Conservation (phyloP, 345 rosid genomes). For the Salix exigua region DNA sequence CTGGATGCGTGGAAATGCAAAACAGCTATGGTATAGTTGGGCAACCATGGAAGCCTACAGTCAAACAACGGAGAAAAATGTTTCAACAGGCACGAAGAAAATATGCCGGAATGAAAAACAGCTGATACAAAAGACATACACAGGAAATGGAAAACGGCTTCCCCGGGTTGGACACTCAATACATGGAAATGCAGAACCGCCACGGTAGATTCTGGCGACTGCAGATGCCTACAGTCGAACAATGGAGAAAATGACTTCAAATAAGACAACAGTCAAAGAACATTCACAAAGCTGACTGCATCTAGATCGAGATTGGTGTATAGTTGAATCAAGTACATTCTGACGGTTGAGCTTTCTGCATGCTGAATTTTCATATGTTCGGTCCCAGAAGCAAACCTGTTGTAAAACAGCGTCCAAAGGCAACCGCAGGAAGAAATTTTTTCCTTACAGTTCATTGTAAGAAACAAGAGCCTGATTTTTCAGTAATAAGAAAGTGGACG, state of each 20-base stretch:
- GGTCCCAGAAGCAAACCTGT: conserved; percentile 2
- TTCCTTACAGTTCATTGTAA: not conserved
- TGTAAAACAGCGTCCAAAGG: conserved; percentile 11
- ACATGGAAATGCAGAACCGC: too few relatives aligned
- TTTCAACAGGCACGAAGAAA: not conserved
- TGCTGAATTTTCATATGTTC: not conserved
- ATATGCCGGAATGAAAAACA: too few relatives aligned
- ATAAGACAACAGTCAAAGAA: not conserved
- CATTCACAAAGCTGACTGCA: not conserved
- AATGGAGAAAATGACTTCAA: not conserved
- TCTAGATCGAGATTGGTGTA: not conserved
- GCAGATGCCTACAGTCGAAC: too few relatives aligned
- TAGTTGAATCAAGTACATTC: not conserved
- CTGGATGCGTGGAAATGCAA: not conserved
- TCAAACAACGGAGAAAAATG: not conserved
- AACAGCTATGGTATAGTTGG: conserved; percentile 3
- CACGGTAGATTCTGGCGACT: too few relatives aligned
- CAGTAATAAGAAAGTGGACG: conserved; percentile 8
- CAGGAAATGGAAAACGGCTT: too few relatives aligned
- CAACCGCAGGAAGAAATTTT: not conserved
- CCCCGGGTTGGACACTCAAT: too few relatives aligned
- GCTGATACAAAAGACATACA: too few relatives aligned
- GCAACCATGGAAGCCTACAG: conserved; percentile 7
- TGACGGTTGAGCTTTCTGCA: not conserved
- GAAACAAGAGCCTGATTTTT: conserved; percentile 1